phyloP scores from a whole-genome alignment of 441 rosid genomes.

The Theobroma grandiflorum region DNA sequence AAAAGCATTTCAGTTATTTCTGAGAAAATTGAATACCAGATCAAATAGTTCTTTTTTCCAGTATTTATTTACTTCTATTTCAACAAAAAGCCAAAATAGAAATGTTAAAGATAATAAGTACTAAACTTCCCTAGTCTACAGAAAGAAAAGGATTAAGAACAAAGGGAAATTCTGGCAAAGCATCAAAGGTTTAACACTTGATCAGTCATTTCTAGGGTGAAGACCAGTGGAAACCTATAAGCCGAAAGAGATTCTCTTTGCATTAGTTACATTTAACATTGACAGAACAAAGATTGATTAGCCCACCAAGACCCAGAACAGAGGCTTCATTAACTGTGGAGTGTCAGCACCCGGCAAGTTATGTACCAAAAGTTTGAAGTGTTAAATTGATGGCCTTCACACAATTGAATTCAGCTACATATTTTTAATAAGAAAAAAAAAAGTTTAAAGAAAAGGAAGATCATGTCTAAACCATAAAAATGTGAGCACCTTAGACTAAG shows the following conservation, averaged over 20 bases:
- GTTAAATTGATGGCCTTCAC: neutral
- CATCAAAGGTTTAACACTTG: neutral
- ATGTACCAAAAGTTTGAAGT: neutral
- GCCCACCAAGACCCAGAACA: neutral
- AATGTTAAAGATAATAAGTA: neutral
- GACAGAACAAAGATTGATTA: neutral
- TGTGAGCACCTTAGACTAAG: neutral
- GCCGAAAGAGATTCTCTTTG: neutral
- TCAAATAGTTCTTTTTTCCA: neutral
- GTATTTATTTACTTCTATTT: neutral
- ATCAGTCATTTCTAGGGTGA: neutral
- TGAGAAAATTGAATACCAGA: neutral
- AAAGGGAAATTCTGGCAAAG: neutral
- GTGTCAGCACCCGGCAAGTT: neutral
- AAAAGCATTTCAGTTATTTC: neutral
- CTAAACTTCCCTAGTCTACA: neutral
- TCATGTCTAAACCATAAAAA: conserved; percentile 8
- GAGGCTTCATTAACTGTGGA: neutral
- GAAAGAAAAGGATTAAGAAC: neutral
- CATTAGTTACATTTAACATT: neutral
- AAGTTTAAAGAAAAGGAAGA: neutral
- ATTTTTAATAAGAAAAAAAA: neutral
- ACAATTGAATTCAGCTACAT: neutral
- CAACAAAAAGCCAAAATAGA: neutral
- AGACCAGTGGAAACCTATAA: neutral